Percentiles rank a stretch among this genome's conserved stretches.
These are phyloP conservation scores for Xylaria sp. DNA, from an alignment of 2,329 filamentous ascomycete species.

Conservation along the genomic window DNA sequence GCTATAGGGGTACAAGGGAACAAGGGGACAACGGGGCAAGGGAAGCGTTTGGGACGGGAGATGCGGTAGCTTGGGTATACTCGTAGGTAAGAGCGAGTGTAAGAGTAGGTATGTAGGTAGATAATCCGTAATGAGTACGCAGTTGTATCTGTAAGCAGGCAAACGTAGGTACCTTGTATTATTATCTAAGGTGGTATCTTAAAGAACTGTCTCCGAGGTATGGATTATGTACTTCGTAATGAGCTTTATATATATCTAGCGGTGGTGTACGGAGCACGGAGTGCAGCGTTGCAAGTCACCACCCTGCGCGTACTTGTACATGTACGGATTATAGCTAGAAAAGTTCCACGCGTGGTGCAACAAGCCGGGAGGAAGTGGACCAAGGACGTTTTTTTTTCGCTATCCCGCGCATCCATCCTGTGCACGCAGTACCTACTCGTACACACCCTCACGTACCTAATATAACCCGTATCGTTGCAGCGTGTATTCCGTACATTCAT, in stretches of 20 bases:
- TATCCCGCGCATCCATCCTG: background rate
- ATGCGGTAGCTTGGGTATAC: no score
- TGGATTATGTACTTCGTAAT: background rate
- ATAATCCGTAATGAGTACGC: no score
- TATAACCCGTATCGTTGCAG: no score
- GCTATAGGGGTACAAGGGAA: background rate
- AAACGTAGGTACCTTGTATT: no score
- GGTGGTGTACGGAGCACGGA: background rate
- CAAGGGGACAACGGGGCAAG: background rate
- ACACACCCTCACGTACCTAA: no score
- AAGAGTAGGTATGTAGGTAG: background rate
- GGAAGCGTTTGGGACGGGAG: no score
- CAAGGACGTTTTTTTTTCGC: background rate
- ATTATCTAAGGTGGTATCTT: no score
- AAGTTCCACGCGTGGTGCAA: slow-evolving; percentile 11
- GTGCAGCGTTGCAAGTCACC: no score
- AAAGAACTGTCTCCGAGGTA: no score
- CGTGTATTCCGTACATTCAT: background rate
- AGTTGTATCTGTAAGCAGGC: no score
- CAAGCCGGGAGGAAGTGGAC: background rate
- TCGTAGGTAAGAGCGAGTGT: no score
- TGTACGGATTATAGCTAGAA: background rate
- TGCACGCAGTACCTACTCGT: background rate
- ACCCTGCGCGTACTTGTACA: background rate
- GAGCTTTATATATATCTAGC: slow-evolving; percentile 1